Conservation (phyloP, 2,329 filamentous ascomycete genomes). For the Madurella fahalii region DNA sequence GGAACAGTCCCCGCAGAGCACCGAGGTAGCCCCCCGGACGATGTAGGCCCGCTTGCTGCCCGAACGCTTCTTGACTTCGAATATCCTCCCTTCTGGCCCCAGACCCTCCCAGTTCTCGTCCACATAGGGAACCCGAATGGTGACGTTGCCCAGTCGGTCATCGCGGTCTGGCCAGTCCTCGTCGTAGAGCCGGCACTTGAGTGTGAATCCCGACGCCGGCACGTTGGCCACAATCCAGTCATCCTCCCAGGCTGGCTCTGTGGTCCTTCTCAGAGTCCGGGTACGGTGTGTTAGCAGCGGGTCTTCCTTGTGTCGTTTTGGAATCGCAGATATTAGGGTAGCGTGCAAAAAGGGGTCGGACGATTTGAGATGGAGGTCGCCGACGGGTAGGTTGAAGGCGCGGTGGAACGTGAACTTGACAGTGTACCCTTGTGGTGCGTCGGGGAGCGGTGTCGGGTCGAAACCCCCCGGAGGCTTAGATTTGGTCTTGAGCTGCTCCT, state of each 20-base stretch:
- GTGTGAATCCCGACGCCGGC: conserved; percentile 70
- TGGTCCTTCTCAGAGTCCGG: conserved; percentile 66
- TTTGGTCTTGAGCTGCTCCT: conserved; percentile 38
- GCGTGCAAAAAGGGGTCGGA: conserved; percentile 81
- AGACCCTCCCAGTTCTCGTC: conserved; percentile 66
- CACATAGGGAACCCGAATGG: conserved; percentile 59
- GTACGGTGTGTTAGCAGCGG: conserved; percentile 71
- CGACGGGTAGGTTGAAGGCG: conserved; percentile 75
- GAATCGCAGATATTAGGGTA: conserved; percentile 67
- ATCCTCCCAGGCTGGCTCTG: conserved; percentile 75
- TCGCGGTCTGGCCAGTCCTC: conserved; percentile 84
- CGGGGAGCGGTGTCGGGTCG: conserved; percentile 72
- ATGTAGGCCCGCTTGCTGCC: conserved; percentile 85
- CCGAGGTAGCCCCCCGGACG: conserved; percentile 62
- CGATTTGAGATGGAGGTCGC: conserved; percentile 71
- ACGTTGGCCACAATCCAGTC: conserved; percentile 88
- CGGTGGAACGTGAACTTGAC: conserved; percentile 79
- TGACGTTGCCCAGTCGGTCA: conserved; percentile 83
- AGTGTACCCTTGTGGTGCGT: conserved; percentile 74
- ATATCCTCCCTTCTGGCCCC: conserved; percentile 53
- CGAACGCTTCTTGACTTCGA: conserved; percentile 74
- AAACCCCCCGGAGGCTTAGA: conserved; percentile 68
- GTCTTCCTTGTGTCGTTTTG: conserved; percentile 79
- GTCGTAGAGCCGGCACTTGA: conserved; percentile 86
- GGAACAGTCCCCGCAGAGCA: conserved; percentile 57